Evolutionary conservation across 139 green algal species (phyloP).

Genomic region (Axilococcus clingmanii): DNA sequence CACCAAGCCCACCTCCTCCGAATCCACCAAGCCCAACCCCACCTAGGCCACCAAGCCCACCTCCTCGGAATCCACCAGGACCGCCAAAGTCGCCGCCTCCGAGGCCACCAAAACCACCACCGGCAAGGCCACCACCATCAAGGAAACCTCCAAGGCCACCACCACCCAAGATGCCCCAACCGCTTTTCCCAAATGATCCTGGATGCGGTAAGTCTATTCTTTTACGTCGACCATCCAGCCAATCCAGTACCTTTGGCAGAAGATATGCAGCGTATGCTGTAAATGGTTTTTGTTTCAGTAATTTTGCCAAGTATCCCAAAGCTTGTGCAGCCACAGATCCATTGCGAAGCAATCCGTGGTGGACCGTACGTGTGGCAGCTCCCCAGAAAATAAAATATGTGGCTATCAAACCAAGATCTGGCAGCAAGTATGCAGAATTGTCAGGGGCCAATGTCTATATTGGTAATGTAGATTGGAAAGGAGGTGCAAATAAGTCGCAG

Average conservation of each 20-base stretch:
- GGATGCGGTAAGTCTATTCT: slow-evolving; percentile 16
- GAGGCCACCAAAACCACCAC: too few relatives aligned
- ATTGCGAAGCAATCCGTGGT: slow-evolving; percentile 14
- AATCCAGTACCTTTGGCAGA: slow-evolving; percentile 1
- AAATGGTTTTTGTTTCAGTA: slow-evolving; percentile 15
- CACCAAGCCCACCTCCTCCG: too few relatives aligned
- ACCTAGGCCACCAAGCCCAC: too few relatives aligned
- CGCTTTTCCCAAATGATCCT: too few relatives aligned
- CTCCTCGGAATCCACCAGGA: too few relatives aligned
- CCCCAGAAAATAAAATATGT: neutral
- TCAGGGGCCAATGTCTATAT: slow-evolving; percentile 11
- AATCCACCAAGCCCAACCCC: too few relatives aligned
- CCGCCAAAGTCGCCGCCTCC: too few relatives aligned
- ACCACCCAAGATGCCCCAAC: too few relatives aligned
- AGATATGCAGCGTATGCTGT: slow-evolving; percentile 7
- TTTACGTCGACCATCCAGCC: slow-evolving; percentile 6
- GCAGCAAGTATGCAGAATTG: slow-evolving; percentile 12
- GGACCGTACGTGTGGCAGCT: slow-evolving; percentile 5
- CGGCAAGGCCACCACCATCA: too few relatives aligned
- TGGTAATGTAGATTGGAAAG: slow-evolving; percentile 10
- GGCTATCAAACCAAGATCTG: slow-evolving; percentile 6
- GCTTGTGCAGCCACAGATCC: neutral
- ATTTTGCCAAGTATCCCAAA: neutral
- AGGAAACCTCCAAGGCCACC: too few relatives aligned
- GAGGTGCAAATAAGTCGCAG: neutral